phyloP scores from a whole-genome alignment of 306 rosid genomes.

The Dalbergia cultrata region DNA sequence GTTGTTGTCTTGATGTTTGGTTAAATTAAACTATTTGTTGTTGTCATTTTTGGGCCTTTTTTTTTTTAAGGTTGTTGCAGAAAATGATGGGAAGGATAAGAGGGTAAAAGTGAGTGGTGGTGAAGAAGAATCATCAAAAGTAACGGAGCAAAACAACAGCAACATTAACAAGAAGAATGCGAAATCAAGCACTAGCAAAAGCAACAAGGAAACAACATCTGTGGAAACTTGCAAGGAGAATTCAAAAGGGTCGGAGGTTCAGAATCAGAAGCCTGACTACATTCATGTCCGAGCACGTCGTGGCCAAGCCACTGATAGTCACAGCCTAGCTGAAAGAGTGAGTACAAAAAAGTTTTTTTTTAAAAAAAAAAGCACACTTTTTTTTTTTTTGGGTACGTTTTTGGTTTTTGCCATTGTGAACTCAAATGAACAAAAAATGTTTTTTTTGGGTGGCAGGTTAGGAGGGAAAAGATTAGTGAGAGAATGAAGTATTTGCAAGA shows the following conservation, averaged over 20 bases:
- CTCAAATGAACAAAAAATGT: background rate
- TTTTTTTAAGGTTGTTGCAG: conserved; percentile 38
- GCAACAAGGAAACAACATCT: conserved; percentile 59
- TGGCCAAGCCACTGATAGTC: conserved; percentile 98
- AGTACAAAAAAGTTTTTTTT: conserved; percentile 27
- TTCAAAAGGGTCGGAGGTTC: conserved; percentile 82
- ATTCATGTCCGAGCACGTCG: conserved; percentile 96
- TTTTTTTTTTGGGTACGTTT: background rate
- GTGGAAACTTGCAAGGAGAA: conserved; percentile 72
- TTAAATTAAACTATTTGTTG: background rate
- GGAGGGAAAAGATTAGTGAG: conserved; percentile 96
- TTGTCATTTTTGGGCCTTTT: background rate
- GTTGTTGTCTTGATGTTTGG: background rate
- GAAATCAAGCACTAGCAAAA: conserved; percentile 34
- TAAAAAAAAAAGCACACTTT: too few relatives aligned
- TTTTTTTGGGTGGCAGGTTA: conserved; percentile 59
- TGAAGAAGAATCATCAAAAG: conserved; percentile 81
- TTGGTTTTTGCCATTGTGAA: background rate
- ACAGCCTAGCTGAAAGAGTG: conserved; percentile 95
- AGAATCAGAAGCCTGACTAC: conserved; percentile 83
- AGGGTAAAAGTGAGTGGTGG: conserved; percentile 63
- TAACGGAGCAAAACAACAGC: conserved; percentile 56
- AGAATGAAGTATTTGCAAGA: conserved; percentile 96
- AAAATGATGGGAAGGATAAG: conserved; percentile 62
- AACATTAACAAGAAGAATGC: conserved; percentile 36